Evolutionary conservation across 352 stramenopile species (phyloP), one percentile per base, ranked within the genome.

Genomic region (Phytophthora agathidicida): DNA sequence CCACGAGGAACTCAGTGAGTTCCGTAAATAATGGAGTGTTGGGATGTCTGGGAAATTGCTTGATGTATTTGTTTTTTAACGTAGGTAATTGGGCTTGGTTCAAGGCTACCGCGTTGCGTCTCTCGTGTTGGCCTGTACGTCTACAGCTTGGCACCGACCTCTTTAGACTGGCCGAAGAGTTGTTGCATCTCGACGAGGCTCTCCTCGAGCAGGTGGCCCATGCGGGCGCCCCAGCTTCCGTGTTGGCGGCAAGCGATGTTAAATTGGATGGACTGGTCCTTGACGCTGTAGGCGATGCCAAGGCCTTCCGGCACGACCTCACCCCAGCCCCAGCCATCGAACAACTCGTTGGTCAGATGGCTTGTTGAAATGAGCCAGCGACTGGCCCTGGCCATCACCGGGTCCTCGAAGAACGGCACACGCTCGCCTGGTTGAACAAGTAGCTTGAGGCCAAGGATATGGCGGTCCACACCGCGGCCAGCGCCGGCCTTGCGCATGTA

Each of bases 381-480:
- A 64, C 80, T 81, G 23, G 81, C 75, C 27, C 61, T 77, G 19
- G 65, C 64, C 78, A 93, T 90, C 22, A 75, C 58, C 4, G 77
- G 75, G 61, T 93, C 78, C 20, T 91, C 81, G 19, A 93, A 88
- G 41, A 93, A 90, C 2, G 80, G 69, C 32, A 85, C 74, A 6
- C 58, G 52, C 69, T 93, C 77, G 7, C 52, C 62, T 5, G 71
- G 61, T 30, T 77, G 45, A 16, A 91, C 58, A 17, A 89, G 57
- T 60, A 88, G 46, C 20, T 83, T 83, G 38, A 99, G 67, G 16
- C 89, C 94, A 48, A 99, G 81, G 41, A 99, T 82, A 66, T 98
- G 95, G 14, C 95, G 82, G 66, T 99, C 96, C 28, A 99, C 89
- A 26, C 96, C 94, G 50, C 83, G 52, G 45, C 94, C 81, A 48